These are phyloP conservation scores for Calonectria fujianensis DNA, from an alignment of 2,329 filamentous ascomycete species.

Conservation along the genomic window DNA sequence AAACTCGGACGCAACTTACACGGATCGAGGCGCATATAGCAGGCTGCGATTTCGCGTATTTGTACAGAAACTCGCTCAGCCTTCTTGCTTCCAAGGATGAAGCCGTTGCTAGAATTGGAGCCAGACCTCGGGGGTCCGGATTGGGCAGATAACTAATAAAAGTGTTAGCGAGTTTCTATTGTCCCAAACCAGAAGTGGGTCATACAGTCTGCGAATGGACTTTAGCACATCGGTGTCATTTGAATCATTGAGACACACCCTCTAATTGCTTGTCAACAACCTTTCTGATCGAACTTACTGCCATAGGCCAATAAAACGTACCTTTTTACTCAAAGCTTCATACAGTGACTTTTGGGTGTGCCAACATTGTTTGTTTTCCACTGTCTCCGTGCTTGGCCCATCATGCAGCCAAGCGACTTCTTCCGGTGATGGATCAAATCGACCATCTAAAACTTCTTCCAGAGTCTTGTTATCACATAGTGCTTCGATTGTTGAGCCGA, in stretches of 20 bases:
- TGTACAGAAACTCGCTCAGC: neutral
- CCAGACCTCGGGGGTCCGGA: neutral
- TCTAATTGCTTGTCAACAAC: neutral
- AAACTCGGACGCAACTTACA: neutral
- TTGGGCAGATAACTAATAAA: neutral
- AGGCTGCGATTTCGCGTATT: neutral
- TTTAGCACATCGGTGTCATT: neutral
- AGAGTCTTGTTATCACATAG: conserved; percentile 1
- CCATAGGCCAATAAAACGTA: neutral
- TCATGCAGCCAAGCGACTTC: neutral
- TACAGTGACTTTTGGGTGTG: neutral
- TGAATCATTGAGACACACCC: neutral
- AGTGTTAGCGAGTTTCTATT: neutral
- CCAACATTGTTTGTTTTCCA: neutral
- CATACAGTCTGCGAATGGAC: neutral
- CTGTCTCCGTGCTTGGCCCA: neutral
- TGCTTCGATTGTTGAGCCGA: neutral
- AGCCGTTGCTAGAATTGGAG: neutral
- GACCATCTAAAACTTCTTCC: neutral
- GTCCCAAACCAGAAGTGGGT: too few species aligned
- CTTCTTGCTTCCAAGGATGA: neutral
- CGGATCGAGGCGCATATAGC: neutral
- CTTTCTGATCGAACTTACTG: too few species aligned
- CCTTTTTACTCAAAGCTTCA: neutral
- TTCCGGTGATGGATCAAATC: neutral